Base-by-base conservation (phyloP, 2,329 filamentous ascomycete genomes). In the Colletotrichum trifolii region DNA sequence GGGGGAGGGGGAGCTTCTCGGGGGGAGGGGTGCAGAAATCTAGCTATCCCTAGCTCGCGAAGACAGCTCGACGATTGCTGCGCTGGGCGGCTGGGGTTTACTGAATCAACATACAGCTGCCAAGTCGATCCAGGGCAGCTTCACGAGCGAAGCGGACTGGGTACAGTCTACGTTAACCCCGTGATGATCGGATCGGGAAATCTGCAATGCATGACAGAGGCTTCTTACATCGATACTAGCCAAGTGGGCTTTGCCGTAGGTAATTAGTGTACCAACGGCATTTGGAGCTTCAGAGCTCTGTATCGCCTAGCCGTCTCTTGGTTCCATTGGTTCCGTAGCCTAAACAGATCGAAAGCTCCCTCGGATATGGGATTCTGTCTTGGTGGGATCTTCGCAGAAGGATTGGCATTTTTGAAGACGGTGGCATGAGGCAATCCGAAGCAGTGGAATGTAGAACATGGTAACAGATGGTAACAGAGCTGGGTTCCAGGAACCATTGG, bases 1-100 rank as follows among this genome's bases (percentile, higher is more conserved):
- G 5, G 43, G 13, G 15, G 36, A 39, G 47, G 39, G 25, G 45
- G 36, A 42, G 13, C 54, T 42, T 36, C 15, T 12, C 58, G 62
- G 57, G 40, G 58, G 43, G 63, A 47, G 62, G 57, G 40, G 58
- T 48, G 63, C 46, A 53, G 52, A 43, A 62, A 15, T 17, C 46
- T 25, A 25, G 25, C 25, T 25, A 25, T 56, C 58, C 58, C 36
- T 62, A 25, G 58, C 62, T 61, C 46, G 52, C 46, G 25, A 4
- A 55, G 45, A 61, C 36, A 47, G 25, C 58, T 33, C 47, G 15
- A 43, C 25, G 52, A 46, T 35, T 54, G 39, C 35, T 25, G 35
- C 36, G 52, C 58, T 42, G 34, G 34, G 42, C 38, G 34, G 38
- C 33, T 53, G 12, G 47, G 25, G 25, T 25, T 36, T 46, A 46